Evolutionary conservation across 805 yeast species (phyloP), one percentile per base, ranked within the genome.

Genomic region (Barnettozyma sucrosica): DNA sequence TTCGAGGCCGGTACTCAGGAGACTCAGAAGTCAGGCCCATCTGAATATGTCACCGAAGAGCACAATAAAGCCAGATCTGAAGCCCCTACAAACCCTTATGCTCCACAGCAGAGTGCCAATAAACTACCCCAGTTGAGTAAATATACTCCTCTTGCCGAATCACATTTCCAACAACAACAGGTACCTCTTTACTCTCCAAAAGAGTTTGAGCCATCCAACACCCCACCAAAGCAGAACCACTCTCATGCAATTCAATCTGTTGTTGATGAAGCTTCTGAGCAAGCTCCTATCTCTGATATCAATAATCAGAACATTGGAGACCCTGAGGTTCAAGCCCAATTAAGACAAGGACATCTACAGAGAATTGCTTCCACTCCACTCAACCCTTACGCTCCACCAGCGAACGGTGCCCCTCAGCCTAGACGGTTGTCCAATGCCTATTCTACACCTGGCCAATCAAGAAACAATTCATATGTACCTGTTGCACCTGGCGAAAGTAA

Each of bases 341-440:
- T 28, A 5, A 28, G 14, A 13, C 37, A 34, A 34, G 20, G 18
- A 20, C 48, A 44, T 13, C 54, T 41, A 36, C 42, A 5, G 21
- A 38, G 38, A 32, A 19, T 20, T 16, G 7, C 23, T 30, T 20
- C 52, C 5, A 26, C 50, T 8, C 51, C 48, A 11, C 44, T 41
- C 25, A 48, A 48, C 16, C 49, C 50, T 30, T 50, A 51, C 43
- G 51, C 50, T 3, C 53, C 54, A 30, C 18, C 16, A 19, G 38
- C 16, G 8, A 19, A 16, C 9, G 32, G n/a, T 6, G n/a, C 21
- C 25, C 21, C 33, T 39, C 42, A 25, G 8, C 25, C 42, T 18
- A 25, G 32, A 39, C 4, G 33, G n/a, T 10, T 21, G 7, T 39
- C 42, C 11, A 23, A 14, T 19, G 28, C 28, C n/a, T 39, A 25